Base-by-base conservation (phyloP, 768 basidiomycete species). In the Xanthoconium stramineum region DNA sequence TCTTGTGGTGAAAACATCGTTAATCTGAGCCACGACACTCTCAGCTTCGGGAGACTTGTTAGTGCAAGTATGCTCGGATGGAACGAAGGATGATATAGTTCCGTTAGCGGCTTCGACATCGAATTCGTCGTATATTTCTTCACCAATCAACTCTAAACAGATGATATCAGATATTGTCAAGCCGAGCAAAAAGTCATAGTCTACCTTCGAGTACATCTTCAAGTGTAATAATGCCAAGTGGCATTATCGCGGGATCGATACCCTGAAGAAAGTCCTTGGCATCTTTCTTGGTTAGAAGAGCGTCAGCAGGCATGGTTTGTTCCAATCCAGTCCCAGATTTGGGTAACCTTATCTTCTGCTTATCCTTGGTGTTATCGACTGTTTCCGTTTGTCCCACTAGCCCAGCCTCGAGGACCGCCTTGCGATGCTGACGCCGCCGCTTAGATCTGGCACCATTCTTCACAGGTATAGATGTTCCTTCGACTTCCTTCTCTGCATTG, bases 111-210 rank as follows among this genome's bases (percentile, higher is more conserved):
- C 90, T 69, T 90, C 83, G 12, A 81, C 80, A 65, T 94, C 92
- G 67, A 91, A 94, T 73, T 94, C 93, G 65, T 94, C 91, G 57
- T 90, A 91, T 50, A 95, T 94, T 65, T 94, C 93, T 73, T 94
- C 91, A 14, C 93, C 93, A 53, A 95, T 94, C 12, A 95, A 78
- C 67, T 94, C 93, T 91, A 62, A 35, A 48, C 15, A n/a, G 17
- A 3, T 6, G 4, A 53, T 20, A 11, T 69, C 36, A 64, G 53
- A 19, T 0, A 35, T 12, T 5, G 30, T 6, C 4, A 43, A 14
- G 11, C 37, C 6, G n/a, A 39, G 4, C 6, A 47, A 40, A 20
- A 19, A 32, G 53, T 30, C 13, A 32, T 14, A 39, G 63, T 66
- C 20, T 50, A 88, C 89, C 89, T 82, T 96, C 94, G 11, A 96